phyloP scores from a whole-genome alignment of 2,329 filamentous ascomycete genomes.

The Penicillium sp. region DNA sequence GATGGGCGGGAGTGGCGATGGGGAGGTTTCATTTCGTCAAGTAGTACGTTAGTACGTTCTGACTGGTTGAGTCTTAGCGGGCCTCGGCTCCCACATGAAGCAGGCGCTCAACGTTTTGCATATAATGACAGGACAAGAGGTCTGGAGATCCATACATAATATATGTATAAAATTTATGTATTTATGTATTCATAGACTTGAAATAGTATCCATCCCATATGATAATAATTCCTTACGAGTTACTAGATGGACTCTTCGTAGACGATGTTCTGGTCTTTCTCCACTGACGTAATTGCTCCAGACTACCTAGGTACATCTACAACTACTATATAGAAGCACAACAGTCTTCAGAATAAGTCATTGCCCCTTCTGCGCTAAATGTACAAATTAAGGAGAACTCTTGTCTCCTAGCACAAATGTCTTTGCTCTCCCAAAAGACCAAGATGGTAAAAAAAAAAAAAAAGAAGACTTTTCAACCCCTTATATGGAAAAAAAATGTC shows the following conservation, averaged over 20 bases:
- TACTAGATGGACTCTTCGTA: not conserved
- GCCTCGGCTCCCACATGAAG: constrained; percentile 13
- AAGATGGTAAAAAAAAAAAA: constrained; percentile 15
- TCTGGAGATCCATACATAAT: too few relatives aligned
- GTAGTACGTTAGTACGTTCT: constrained; percentile 15
- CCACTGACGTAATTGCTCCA: constrained; percentile 1
- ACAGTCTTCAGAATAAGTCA: constrained; percentile 12
- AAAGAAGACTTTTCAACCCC: constrained; percentile 30
- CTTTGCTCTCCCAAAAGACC: constrained; percentile 20
- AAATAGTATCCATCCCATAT: too few relatives aligned
- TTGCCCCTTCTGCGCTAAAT: constrained; percentile 28
- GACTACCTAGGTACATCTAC: not conserved
- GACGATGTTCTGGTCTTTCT: not conserved
- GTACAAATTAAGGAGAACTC: constrained; percentile 28
- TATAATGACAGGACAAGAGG: not conserved
- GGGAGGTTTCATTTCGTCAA: constrained; percentile 8
- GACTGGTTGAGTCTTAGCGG: constrained; percentile 5
- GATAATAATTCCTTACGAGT: not conserved
- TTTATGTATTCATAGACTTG: not conserved
- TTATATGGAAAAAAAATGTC: constrained; percentile 23
- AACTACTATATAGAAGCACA: not conserved
- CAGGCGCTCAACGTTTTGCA: not conserved
- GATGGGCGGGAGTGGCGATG: constrained; percentile 9
- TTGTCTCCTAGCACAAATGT: constrained; percentile 29
- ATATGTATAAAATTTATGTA: not conserved